Evolutionary conservation across 2,329 filamentous ascomycete genomes (phyloP).

Genomic region (Pyrenophora graminea): DNA sequence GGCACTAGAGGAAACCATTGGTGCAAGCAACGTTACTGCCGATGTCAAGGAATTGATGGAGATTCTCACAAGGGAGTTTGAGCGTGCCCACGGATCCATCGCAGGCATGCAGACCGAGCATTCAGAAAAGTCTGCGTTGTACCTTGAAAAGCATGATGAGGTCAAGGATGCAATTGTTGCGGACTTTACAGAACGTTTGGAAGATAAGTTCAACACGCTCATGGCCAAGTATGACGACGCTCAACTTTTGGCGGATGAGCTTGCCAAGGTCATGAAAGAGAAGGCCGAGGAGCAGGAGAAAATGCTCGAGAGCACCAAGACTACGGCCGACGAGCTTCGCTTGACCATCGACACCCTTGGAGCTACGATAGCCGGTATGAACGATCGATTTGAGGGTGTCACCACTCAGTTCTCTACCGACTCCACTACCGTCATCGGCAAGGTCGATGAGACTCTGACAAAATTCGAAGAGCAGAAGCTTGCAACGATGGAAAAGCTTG

Average conservation of each 20-base stretch:
- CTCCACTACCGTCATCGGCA: slow-evolving; percentile 81
- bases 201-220: slow-evolving; percentile 81
- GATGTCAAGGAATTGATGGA: slow-evolving; percentile 66
- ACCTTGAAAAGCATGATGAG: slow-evolving; percentile 64
- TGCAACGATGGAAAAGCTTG: slow-evolving; percentile 73
- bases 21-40: slow-evolving; percentile 49
- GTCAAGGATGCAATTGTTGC: slow-evolving; percentile 59
- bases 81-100: slow-evolving; percentile 79
- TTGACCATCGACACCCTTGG: slow-evolving; percentile 84
- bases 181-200: slow-evolving; percentile 61
- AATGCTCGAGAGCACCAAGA: slow-evolving; percentile 74
- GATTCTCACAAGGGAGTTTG: slow-evolving; percentile 82
- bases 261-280: slow-evolving; percentile 72
- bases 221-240: slow-evolving; percentile 88
- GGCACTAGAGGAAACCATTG: slow-evolving; percentile 70
- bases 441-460: slow-evolving; percentile 76
- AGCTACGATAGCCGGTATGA: slow-evolving; percentile 57
- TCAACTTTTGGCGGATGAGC: slow-evolving; percentile 73
- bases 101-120: slow-evolving; percentile 80
- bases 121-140: slow-evolving; percentile 61
- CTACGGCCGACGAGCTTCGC: slow-evolving; percentile 84
- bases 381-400: slow-evolving; percentile 72
- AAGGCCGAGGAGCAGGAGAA: slow-evolving; percentile 74
- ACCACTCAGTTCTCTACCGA: slow-evolving; percentile 87
- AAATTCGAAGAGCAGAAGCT: slow-evolving; percentile 78